Conservation (phyloP, 345 rosid genomes). For the Balakata baccata region DNA sequence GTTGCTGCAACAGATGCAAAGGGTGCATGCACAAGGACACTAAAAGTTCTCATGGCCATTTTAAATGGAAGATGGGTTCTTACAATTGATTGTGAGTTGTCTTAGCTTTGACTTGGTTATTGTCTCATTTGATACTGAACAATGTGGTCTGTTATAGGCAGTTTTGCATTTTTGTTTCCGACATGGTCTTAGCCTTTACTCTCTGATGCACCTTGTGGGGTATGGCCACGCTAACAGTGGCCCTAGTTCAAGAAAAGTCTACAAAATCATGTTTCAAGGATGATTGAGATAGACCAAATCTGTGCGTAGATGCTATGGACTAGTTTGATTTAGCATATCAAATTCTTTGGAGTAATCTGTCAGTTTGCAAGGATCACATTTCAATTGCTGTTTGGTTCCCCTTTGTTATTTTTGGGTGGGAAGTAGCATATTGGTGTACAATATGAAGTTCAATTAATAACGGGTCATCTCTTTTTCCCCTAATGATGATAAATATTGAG, state of each 20-base stretch:
- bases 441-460: too few relatives aligned
- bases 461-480: too few relatives aligned
- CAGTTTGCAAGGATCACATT: too few relatives aligned
- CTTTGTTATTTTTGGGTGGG: too few relatives aligned
- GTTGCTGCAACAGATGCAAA: constrained; percentile 63
- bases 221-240: too few relatives aligned
- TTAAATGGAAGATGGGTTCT: constrained; percentile 78
- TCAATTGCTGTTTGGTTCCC: too few relatives aligned
- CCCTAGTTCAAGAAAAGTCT: too few relatives aligned
- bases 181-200: not conserved
- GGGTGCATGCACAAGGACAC: constrained; percentile 78
- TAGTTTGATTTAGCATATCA: not conserved
- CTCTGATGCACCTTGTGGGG: not conserved
- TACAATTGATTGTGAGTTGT: constrained; percentile 60
- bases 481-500: not conserved
- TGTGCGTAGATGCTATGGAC: not conserved
- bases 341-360: not conserved
- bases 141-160: not conserved
- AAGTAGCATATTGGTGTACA: too few relatives aligned
- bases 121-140: not conserved
- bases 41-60: constrained; percentile 86
- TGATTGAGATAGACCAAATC: not conserved
- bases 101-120: not conserved
- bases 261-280: not conserved
- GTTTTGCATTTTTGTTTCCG: not conserved